phyloP scores from a whole-genome alignment of 257 asterid genomes.

The Penstemon barbatus region DNA sequence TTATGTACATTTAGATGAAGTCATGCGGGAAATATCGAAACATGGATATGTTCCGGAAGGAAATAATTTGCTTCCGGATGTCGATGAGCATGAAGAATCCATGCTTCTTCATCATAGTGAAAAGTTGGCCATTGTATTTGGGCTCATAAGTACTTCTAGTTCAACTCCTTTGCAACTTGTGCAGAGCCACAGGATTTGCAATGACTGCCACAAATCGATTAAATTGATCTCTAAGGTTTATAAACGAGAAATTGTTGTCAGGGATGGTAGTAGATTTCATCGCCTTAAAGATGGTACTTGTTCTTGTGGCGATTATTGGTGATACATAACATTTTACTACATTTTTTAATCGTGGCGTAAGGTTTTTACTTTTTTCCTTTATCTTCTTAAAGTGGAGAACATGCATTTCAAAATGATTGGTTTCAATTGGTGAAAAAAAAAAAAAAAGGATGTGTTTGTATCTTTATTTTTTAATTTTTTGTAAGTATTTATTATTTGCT shows the following conservation, averaged over 20 bases:
- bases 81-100: conserved; percentile 56
- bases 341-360: neutral
- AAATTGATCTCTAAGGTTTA: conserved; percentile 57
- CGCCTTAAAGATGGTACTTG: conserved; percentile 63
- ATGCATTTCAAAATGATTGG: too few relatives aligned
- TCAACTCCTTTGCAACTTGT: conserved; percentile 74
- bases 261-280: conserved; percentile 89
- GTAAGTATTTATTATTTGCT: too few relatives aligned
- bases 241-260: conserved; percentile 56
- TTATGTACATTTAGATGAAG: conserved; percentile 46
- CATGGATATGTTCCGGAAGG: conserved; percentile 48
- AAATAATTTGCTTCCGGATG: conserved; percentile 77
- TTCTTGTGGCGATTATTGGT: conserved; percentile 94
- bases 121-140: conserved; percentile 83
- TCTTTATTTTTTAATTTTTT: too few relatives aligned
- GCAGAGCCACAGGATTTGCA: conserved; percentile 81
- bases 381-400: too few relatives aligned
- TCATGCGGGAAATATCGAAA: conserved; percentile 46
- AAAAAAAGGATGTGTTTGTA: too few relatives aligned
- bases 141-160: conserved; percentile 63
- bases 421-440: too few relatives aligned
- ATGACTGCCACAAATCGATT: conserved; percentile 69
- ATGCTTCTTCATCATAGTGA: conserved; percentile 65
- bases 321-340: conserved; percentile 26
- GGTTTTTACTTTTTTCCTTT: too few relatives aligned